Base-by-base conservation (phyloP, 805 yeast species). In the Candida lessepsii region DNA sequence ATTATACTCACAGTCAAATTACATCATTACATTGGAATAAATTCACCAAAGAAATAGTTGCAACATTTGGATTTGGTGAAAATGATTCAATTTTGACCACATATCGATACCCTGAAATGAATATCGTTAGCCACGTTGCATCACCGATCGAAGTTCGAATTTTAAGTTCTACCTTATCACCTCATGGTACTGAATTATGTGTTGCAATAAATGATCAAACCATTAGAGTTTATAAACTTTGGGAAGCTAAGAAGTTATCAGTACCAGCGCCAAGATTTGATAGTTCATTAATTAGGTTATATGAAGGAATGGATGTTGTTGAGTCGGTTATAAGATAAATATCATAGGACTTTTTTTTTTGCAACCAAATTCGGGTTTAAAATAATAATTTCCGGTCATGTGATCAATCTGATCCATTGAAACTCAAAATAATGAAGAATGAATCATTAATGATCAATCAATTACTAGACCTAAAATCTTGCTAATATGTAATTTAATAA, bases 11-110 rank as follows among this genome's bases (percentile, higher is more conserved):
- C 17, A 83, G 86, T 1, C 97, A 90, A 56, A 74, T 89, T 3
- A 88, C 96, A 0, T 77, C 95, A 0, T 58, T 89, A 27, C 66
- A 76, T 15, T 89, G 97, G 97, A 83, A 91, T 1, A 62, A 59
- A 11, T 69, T 70, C 19, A 68, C 70, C 40, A 77, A 75, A 43
- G 87, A 89, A 51, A 59, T 89, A 2, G 79, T 78, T 10, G 91
- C 84, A 0, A 85, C 95, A 0, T 89, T 81, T 64, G 97, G 97
- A 0, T 88, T 82, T 56, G 82, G 88, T 8, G 78, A 76, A 38
- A 65, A 67, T 8, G 78, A 83, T 1, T 52, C 71, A 2, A 57
- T 86, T n/a, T 56, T 86, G 1, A 61, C 75, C 1, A 77, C 82
- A 0, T 87, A 78, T 56, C 61, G 81, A 2, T 88, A 82, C 53